phyloP scores from a whole-genome alignment of 306 rosid genomes.

The Inga laurina region DNA sequence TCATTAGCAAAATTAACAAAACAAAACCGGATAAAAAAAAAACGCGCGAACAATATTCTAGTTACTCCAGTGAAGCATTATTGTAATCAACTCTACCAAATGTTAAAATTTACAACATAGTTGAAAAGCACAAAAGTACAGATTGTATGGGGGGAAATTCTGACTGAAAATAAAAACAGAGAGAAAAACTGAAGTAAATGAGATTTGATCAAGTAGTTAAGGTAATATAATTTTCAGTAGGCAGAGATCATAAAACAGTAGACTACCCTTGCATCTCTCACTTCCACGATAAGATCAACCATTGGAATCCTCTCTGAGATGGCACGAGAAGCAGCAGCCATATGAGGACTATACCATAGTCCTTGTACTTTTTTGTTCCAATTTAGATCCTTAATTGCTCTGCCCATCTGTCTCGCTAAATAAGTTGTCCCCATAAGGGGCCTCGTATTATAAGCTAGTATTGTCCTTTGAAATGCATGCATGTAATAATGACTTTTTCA shows the following conservation, averaged over 20 bases:
- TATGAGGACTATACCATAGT: slow-evolving; percentile 51
- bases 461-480: no score
- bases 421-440: not conserved
- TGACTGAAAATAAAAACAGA: not conserved
- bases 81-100: not conserved
- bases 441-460: no score
- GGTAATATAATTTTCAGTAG: not conserved
- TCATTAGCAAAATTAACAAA: not conserved
- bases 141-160: no score
- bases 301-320: slow-evolving; percentile 59
- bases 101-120: not conserved
- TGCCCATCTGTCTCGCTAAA: slow-evolving; percentile 29
- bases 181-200: not conserved
- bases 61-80: not conserved
- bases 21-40: not conserved
- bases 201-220: not conserved
- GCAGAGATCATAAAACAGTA: not conserved
- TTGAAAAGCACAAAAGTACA: not conserved
- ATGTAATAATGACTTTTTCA: no score
- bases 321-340: slow-evolving; percentile 48
- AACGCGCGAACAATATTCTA: not conserved
- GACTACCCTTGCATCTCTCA: slow-evolving; percentile 81
- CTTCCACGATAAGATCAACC: slow-evolving; percentile 69
- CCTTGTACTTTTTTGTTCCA: slow-evolving; percentile 22
- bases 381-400: slow-evolving; percentile 26